These are phyloP conservation scores for Porogramme epimiltina DNA, from an alignment of 1,284 basidiomycete species.

Conservation along the genomic window DNA sequence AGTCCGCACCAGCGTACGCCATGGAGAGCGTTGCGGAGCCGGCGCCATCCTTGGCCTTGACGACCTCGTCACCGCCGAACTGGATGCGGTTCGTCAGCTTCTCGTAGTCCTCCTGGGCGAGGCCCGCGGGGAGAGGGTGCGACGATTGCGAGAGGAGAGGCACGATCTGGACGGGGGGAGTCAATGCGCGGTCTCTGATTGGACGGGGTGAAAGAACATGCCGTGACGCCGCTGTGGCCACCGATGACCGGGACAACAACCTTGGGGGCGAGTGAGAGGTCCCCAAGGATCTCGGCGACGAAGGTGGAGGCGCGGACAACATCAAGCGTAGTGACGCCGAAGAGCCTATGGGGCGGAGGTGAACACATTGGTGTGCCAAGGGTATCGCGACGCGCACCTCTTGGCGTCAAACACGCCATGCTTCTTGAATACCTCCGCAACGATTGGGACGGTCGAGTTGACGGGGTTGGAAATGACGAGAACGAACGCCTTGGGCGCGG, in stretches of 20 bases:
- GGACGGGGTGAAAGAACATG: conserved; percentile 34
- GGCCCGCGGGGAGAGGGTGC: conserved; percentile 61
- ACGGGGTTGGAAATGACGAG: conserved; percentile 97
- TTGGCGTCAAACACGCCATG: conserved; percentile 90
- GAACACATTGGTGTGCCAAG: not conserved
- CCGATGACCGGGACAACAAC: conserved; percentile 91
- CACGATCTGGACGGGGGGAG: conserved; percentile 65
- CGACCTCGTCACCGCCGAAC: conserved; percentile 82
- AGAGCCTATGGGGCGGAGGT: conserved; percentile 62
- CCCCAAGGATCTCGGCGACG: conserved; percentile 79
- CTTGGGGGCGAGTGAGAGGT: conserved; percentile 62
- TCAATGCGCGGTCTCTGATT: conserved; percentile 10
- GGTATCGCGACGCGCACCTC: conserved; percentile 52
- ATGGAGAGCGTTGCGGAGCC: conserved; percentile 79
- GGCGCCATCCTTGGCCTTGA: conserved; percentile 80
- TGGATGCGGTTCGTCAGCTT: conserved; percentile 69
- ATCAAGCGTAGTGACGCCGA: conserved; percentile 98
- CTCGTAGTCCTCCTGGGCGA: conserved; percentile 55
- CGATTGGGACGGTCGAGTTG: conserved; percentile 97
- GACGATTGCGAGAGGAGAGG: conserved; percentile 93
- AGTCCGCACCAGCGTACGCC: conserved; percentile 80
- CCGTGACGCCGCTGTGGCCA: conserved; percentile 94
- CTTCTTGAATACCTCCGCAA: conserved; percentile 94
- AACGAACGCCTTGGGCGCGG: conserved; percentile 89
- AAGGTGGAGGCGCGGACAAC: conserved; percentile 97